Conservation (phyloP, 768 basidiomycete genomes). For the Phanerodontia chrysosporium region DNA sequence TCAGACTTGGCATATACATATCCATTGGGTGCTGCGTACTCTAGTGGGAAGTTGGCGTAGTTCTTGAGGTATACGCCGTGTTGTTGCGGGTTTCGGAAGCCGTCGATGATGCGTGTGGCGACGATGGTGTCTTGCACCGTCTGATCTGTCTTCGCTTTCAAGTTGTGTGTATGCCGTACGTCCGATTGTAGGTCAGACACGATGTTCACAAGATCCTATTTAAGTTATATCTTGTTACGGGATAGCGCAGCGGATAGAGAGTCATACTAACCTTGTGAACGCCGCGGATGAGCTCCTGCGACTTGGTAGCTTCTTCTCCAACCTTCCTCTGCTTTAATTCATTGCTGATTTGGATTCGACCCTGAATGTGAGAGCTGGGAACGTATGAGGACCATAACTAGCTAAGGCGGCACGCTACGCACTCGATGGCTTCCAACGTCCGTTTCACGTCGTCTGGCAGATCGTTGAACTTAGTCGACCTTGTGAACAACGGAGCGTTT, state of each 20-base stretch:
- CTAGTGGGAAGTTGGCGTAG: constrained; percentile 76
- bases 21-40: constrained; percentile 42
- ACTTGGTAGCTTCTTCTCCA: constrained; percentile 70
- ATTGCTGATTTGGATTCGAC: constrained; percentile 75
- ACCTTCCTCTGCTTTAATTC: constrained; percentile 73
- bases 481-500: constrained; percentile 40
- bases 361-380: constrained; percentile 64
- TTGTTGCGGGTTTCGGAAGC: constrained; percentile 71
- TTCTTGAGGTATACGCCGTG: constrained; percentile 69
- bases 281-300: constrained; percentile 61
- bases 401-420: constrained; percentile 17
- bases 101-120: constrained; percentile 73
- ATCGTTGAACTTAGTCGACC: constrained; percentile 78
- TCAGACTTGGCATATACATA: neutral
- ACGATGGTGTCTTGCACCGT: constrained; percentile 78
- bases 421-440: constrained; percentile 71
- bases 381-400: neutral
- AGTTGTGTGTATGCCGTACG: constrained; percentile 58
- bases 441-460: constrained; percentile 65
- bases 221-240: no score
- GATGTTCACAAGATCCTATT: constrained; percentile 66
- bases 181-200: constrained; percentile 65
- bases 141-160: constrained; percentile 72
- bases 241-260: no score
- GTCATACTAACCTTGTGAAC: constrained; percentile 58